Percentiles rank a stretch among this genome's conserved stretches.
Conservation (phyloP, 352 stramenopile genomes). For the Blastocystis sp. region DNA sequence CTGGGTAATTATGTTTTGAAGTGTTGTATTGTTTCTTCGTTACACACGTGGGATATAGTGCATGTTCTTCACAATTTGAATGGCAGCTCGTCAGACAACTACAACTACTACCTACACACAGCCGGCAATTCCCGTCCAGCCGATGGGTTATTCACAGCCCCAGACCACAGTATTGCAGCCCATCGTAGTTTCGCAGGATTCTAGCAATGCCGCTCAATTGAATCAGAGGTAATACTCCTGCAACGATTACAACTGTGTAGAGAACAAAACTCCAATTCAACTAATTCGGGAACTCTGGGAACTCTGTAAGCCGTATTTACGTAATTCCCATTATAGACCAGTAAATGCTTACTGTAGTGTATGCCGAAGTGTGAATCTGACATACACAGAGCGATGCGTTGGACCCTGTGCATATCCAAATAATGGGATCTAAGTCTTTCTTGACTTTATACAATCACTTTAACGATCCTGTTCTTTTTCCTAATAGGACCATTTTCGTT, state of each 20-base stretch:
- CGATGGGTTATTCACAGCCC: background rate
- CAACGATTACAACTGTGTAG: too few species aligned
- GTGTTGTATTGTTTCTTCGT: background rate
- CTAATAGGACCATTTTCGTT: constrained; percentile 31
- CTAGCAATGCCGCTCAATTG: background rate
- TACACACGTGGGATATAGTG: background rate
- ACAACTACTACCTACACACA: background rate
- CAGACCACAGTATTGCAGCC: constrained; percentile 32
- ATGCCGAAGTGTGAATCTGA: constrained; percentile 29
- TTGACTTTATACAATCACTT: background rate
- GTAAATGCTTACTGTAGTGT: constrained; percentile 50
- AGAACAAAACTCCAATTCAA: too few species aligned
- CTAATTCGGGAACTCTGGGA: too few species aligned
- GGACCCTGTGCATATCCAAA: constrained; percentile 37
- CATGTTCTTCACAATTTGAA: background rate
- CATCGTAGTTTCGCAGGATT: background rate
- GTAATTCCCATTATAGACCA: background rate
- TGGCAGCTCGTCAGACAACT: background rate
- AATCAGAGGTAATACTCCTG: background rate
- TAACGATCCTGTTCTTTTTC: constrained; percentile 49
- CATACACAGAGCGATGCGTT: background rate
- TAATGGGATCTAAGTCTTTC: background rate
- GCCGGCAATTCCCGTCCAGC: background rate
- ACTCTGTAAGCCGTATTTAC: too few species aligned
- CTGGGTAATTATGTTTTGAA: constrained; percentile 24